Conservation (phyloP, 495 filamentous ascomycete species). For the Lasiosphaeriaceae sp. region DNA sequence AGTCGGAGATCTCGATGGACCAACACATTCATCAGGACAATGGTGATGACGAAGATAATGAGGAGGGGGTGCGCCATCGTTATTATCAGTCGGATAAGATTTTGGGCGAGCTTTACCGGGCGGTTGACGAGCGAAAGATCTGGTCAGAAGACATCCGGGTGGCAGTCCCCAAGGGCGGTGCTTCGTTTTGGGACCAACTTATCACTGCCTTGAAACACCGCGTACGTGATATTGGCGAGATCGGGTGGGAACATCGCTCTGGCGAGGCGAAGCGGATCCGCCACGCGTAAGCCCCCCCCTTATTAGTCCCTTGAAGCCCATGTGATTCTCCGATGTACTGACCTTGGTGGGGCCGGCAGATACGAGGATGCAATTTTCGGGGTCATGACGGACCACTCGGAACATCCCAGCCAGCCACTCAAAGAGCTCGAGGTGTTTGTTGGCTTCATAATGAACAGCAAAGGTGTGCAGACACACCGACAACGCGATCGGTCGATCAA, state of each 20-base stretch:
- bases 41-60: constrained; percentile 52
- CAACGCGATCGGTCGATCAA: constrained; percentile 59
- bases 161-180: constrained; percentile 7
- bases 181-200: constrained; percentile 43
- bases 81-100: constrained; percentile 70
- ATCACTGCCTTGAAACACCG: constrained; percentile 39
- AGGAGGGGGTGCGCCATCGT: constrained; percentile 40
- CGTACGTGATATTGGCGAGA: constrained; percentile 12
- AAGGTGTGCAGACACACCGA: constrained; percentile 51
- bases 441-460: constrained; percentile 65
- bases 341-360: constrained; percentile 29
- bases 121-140: constrained; percentile 69
- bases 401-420: constrained; percentile 53
- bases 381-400: constrained; percentile 55
- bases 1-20: constrained; percentile 43
- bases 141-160: constrained; percentile 58
- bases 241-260: constrained; percentile 29
- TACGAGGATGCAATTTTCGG: constrained; percentile 61
- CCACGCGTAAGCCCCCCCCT: constrained; percentile 42
- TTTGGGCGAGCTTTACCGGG: constrained; percentile 68
- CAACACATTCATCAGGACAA: constrained; percentile 18
- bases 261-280: constrained; percentile 51
- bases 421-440: constrained; percentile 74
- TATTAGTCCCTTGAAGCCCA: background rate
- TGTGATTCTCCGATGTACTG: background rate